Evolutionary conservation across 306 rosid species (phyloP), one percentile per base, ranked within the genome.

Genomic region (Amphicarpaea edgeworthii): DNA sequence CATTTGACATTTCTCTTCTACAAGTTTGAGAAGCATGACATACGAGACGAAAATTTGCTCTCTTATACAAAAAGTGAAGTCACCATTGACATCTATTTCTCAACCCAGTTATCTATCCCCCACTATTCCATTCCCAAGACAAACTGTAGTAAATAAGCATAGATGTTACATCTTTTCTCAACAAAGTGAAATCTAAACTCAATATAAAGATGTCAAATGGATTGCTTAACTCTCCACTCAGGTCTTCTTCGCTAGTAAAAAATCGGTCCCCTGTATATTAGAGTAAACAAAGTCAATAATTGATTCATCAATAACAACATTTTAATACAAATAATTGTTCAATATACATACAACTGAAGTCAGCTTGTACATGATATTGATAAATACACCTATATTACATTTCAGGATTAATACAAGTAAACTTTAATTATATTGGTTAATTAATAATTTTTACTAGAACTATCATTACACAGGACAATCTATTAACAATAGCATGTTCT

Each of bases 111-210:
- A 3, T 32, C 47, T 42, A 46, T n/a, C 30, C 23, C 23, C 51
- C 37, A 58, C 45, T 45, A 20, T 64, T 64, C 30, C 50, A 16
- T 26, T 4, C 32, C 42, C 51, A 34, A 17, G 68, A 15, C 41
- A 54, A 55, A 79, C 63, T 19, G 4, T 16, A 59, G 70, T 17
- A 55, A 54, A 53, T 51, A 80, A 34, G 57, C 47, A 57, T 43
- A 73, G 69, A 37, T 55, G 17, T 57, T 58, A 46, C 72, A 80
- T 37, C 65, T 59, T 66, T 55, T 14, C 50, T 49, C 72, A 61
- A 60, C 69, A 50, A 47, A 81, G 60, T 38, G 26, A 49, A 28
- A 14, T 68, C 12, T 80, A 24, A 58, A 57, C 74, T 68, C 68
- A 30, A 23, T 30, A 37, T 30, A 37, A 74, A 77, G 55, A 30